Evolutionary conservation across 768 basidiomycete species (phyloP).

Genomic region (Tricholoma sp.): DNA sequence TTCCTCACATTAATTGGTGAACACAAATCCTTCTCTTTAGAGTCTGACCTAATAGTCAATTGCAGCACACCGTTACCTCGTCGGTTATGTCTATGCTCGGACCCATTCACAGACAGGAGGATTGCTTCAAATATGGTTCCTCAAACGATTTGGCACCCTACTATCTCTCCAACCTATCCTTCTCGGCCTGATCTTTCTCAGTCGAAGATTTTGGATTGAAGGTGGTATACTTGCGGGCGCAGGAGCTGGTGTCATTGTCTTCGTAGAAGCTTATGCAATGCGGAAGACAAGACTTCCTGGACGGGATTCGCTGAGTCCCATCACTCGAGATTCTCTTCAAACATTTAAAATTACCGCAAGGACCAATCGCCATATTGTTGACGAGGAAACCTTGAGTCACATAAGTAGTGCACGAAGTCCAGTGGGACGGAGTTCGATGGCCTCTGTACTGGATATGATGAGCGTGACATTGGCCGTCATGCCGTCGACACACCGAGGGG

Average conservation of each 20-base stretch:
- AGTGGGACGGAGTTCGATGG: slow-evolving; percentile 64
- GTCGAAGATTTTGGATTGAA: slow-evolving; percentile 64
- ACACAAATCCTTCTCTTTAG: slow-evolving; percentile 13
- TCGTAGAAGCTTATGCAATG: slow-evolving; percentile 56
- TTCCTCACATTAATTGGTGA: slow-evolving; percentile 62
- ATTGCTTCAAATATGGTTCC: slow-evolving; percentile 66
- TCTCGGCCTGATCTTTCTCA: slow-evolving; percentile 67
- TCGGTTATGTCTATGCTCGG: slow-evolving; percentile 73
- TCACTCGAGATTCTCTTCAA: slow-evolving; percentile 53
- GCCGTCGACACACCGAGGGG: slow-evolving; percentile 49
- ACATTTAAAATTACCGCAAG: slow-evolving; percentile 44
- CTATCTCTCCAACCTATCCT: slow-evolving; percentile 70
- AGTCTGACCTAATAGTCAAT: slow-evolving; percentile 1
- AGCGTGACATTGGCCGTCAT: slow-evolving; percentile 69
- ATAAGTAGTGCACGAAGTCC: slow-evolving; percentile 39
- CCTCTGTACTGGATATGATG: slow-evolving; percentile 84
- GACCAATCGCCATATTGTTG: slow-evolving; percentile 27
- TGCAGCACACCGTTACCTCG: slow-evolving; percentile 72
- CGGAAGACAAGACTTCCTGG: slow-evolving; percentile 47
- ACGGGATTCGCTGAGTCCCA: slow-evolving; percentile 43
- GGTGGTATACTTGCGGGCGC: slow-evolving; percentile 57
- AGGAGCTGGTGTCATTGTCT: slow-evolving; percentile 47
- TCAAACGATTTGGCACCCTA: slow-evolving; percentile 68
- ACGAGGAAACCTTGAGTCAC: slow-evolving; percentile 49
- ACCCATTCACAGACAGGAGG: slow-evolving; percentile 75